These are phyloP conservation scores for Curvularia verruculosa DNA, from an alignment of 2,329 filamentous ascomycete species.

Conservation along the genomic window DNA sequence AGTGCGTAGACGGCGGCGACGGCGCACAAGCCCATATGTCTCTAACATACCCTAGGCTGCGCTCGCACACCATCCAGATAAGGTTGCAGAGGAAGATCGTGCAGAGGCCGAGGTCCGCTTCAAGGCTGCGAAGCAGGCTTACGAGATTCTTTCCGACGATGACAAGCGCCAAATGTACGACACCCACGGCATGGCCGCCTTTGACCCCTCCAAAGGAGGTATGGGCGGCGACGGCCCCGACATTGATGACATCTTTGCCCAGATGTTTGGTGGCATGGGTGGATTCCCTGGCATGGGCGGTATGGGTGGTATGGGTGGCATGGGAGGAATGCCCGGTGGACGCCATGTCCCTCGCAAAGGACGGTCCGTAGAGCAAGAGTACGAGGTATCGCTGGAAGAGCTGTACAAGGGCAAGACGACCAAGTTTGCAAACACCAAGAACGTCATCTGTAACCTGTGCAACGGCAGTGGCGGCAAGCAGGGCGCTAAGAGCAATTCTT, in stretches of 20 bases:
- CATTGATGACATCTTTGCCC: slow-evolving; percentile 87
- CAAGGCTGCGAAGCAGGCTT: slow-evolving; percentile 91
- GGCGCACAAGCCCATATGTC: background rate
- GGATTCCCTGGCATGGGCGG: slow-evolving; percentile 58
- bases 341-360: slow-evolving; percentile 67
- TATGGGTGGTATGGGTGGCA: slow-evolving; percentile 63
- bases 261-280: slow-evolving; percentile 76
- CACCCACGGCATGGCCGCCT: slow-evolving; percentile 92
- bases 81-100: slow-evolving; percentile 85
- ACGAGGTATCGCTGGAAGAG: slow-evolving; percentile 90
- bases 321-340: slow-evolving; percentile 59
- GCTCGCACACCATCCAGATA: slow-evolving; percentile 90
- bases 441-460: slow-evolving; percentile 84
- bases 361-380: slow-evolving; percentile 84
- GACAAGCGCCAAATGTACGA: slow-evolving; percentile 93
- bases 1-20: slow-evolving; percentile 57
- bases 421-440: slow-evolving; percentile 94
- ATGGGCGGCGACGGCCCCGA: slow-evolving; percentile 69
- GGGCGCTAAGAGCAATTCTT: slow-evolving; percentile 82
- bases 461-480: slow-evolving; percentile 91
- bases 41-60: slow-evolving; percentile 68
- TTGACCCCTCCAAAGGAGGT: slow-evolving; percentile 74
- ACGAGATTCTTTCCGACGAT: slow-evolving; percentile 97
- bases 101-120: slow-evolving; percentile 88
- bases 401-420: slow-evolving; percentile 99